Conservation (phyloP, 2,329 filamentous ascomycete species). For the Pyrenophora tritici-repentis region DNA sequence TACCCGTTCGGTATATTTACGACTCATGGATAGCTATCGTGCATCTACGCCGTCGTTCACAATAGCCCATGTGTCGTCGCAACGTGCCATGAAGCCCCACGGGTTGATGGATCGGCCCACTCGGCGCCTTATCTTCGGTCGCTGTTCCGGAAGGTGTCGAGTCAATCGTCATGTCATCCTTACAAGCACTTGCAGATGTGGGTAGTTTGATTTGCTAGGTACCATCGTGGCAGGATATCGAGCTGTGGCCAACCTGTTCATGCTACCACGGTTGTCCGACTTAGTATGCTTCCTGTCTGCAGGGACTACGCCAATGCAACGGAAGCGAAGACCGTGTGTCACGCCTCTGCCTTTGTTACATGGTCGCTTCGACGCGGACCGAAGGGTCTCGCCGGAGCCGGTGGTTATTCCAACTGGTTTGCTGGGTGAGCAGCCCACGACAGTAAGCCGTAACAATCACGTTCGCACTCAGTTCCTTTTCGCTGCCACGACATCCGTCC, state of each 20-base stretch:
- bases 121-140: not conserved
- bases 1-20: no score
- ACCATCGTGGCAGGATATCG: not conserved
- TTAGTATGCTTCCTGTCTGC: constrained; percentile 3
- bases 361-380: constrained; percentile 3
- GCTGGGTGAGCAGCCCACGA: constrained; percentile 6
- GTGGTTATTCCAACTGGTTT: not conserved
- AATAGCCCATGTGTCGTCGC: not conserved
- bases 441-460: constrained; percentile 14
- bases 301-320: constrained; percentile 15
- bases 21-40: no score
- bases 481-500: no score
- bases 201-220: not conserved
- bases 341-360: constrained; percentile 5
- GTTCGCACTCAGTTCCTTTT: not conserved
- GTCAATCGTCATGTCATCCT: not conserved
- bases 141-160: not conserved
- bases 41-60: no score
- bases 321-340: constrained; percentile 18
- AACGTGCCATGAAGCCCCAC: constrained; percentile 6
- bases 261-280: constrained; percentile 6
- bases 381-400: constrained; percentile 7
- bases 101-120: not conserved
- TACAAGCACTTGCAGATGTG: not conserved
- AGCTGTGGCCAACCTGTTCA: constrained; percentile 2